These are phyloP conservation scores for Wickerhamomyces sp. DNA, from an alignment of 1,139 yeast species.

Conservation along the genomic window DNA sequence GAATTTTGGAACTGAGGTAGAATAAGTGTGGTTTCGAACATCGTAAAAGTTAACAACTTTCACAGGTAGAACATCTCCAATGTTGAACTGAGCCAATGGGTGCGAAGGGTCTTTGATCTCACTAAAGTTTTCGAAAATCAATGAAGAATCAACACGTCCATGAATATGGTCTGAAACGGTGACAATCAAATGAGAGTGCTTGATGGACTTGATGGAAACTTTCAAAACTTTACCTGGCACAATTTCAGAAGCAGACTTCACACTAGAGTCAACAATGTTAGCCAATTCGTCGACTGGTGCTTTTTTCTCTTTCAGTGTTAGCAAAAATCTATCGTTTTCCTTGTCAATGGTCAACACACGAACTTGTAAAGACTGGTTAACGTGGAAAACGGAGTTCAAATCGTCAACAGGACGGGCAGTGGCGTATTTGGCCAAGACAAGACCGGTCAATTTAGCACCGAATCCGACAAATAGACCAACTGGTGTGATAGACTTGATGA, in stretches of 20 bases:
- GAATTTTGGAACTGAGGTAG: conserved; percentile 61
- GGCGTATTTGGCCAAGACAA: conserved; percentile 75
- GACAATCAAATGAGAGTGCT: conserved; percentile 72
- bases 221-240: conserved; percentile 56
- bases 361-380: conserved; percentile 65
- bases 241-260: conserved; percentile 45
- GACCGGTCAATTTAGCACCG: conserved; percentile 75
- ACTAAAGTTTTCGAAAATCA: conserved; percentile 50
- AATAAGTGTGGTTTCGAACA: conserved; percentile 60
- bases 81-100: conserved; percentile 58
- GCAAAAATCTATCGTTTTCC: conserved; percentile 63
- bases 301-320: conserved; percentile 43
- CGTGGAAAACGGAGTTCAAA: conserved; percentile 48
- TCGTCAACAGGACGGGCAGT: conserved; percentile 51
- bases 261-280: conserved; percentile 58
- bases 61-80: conserved; percentile 55
- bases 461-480: conserved; percentile 82
- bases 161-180: conserved; percentile 72
- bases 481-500: conserved; percentile 67
- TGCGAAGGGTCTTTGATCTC: conserved; percentile 54
- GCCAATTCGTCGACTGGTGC: conserved; percentile 19
- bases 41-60: conserved; percentile 78
- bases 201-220: conserved; percentile 58
- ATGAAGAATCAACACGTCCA: conserved; percentile 77
- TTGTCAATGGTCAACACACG: conserved; percentile 60